Conservation (phyloP, 2,329 filamentous ascomycete genomes). For the Trichophyton simii region DNA sequence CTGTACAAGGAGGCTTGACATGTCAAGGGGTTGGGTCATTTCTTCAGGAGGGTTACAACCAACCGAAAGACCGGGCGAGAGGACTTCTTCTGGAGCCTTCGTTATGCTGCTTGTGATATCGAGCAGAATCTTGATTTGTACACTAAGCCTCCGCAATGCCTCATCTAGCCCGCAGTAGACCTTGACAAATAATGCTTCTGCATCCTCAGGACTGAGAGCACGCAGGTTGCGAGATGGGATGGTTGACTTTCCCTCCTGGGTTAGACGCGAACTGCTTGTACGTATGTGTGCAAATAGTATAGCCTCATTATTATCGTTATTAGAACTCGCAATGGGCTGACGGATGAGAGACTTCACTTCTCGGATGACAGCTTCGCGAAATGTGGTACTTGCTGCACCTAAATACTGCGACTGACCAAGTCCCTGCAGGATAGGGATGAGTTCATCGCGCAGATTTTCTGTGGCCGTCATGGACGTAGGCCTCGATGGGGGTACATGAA, state of each 20-base stretch:
- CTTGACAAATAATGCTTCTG: constrained; percentile 65
- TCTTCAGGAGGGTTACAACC: no score
- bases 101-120: constrained; percentile 64
- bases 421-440: constrained; percentile 4
- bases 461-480: not conserved
- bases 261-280: no score
- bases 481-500: not conserved
- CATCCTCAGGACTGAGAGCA: constrained; percentile 67
- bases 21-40: constrained; percentile 56
- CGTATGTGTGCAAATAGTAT: no score
- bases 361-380: constrained; percentile 67
- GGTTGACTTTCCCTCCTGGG: constrained; percentile 69
- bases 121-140: constrained; percentile 81
- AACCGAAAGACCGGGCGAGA: no score
- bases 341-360: constrained; percentile 56
- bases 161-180: constrained; percentile 83
- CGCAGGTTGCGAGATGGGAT: constrained; percentile 78
- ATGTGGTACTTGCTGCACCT: constrained; percentile 27
- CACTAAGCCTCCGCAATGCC: constrained; percentile 70
- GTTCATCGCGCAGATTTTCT: constrained; percentile 6
- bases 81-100: not conserved
- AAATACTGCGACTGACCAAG: constrained; percentile 5
- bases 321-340: no score
- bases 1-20: constrained; percentile 65
- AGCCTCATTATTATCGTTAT: no score